Percentiles rank a stretch among this genome's conserved stretches.
Conservation (phyloP, 78 protist species). For the Anaeramoeba ignava region DNA sequence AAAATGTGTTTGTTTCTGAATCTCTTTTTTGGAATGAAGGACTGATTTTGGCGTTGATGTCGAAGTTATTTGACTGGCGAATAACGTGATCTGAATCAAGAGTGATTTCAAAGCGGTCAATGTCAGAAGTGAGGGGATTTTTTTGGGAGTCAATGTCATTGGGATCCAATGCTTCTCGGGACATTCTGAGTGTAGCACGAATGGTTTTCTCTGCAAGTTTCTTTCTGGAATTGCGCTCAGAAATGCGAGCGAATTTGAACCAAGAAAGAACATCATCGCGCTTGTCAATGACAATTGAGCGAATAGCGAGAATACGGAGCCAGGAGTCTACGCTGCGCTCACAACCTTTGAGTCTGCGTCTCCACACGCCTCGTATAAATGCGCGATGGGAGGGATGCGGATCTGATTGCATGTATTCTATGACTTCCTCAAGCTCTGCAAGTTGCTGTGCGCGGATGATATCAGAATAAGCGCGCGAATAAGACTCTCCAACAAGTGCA, state of each 20-base stretch:
- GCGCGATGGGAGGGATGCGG: background rate
- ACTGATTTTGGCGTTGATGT: too few species aligned
- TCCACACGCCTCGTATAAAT: background rate
- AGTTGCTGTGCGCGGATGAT: constrained; percentile 58
- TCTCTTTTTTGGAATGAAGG: too few species aligned
- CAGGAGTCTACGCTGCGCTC: background rate
- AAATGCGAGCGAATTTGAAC: background rate
- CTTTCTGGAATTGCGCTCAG: too few species aligned
- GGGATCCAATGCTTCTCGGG: too few species aligned
- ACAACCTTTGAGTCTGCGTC: background rate
- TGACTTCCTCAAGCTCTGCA: constrained; percentile 70
- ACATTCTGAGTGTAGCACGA: too few species aligned
- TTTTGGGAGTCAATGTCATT: too few species aligned
- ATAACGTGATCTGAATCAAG: too few species aligned
- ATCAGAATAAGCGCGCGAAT: constrained; percentile 57
- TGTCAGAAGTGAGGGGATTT: too few species aligned
- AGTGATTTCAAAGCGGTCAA: too few species aligned
- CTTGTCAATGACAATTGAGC: background rate
- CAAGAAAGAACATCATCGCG: background rate
- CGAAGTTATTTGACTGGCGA: too few species aligned
- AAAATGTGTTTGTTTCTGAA: too few species aligned
- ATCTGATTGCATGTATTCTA: constrained; percentile 23
- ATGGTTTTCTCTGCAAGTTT: too few species aligned
- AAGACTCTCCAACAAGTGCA: constrained; percentile 12
- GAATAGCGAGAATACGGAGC: background rate